Percentiles rank a stretch among this genome's conserved stretches.
phyloP scores from a whole-genome alignment of 2,329 filamentous ascomycete genomes.

The Aspergillus uvarum region DNA sequence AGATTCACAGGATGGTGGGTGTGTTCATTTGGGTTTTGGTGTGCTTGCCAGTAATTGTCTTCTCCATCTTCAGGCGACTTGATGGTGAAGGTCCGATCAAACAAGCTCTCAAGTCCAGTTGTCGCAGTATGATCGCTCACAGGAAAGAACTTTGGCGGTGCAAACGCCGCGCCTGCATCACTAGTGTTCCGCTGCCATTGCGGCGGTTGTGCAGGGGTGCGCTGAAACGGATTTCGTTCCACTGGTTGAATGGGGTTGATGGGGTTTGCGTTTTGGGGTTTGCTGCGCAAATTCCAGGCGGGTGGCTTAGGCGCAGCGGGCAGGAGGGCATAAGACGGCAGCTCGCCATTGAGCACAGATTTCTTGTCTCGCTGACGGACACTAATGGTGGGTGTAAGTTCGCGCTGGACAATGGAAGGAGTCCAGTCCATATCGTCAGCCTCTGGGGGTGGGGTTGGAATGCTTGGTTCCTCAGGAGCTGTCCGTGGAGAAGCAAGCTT shows the following conservation, averaged over 20 bases:
- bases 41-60: constrained; percentile 21
- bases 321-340: constrained; percentile 46
- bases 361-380: constrained; percentile 31
- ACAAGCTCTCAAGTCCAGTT: constrained; percentile 49
- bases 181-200: constrained; percentile 19
- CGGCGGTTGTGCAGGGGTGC: constrained; percentile 27
- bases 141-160: constrained; percentile 49
- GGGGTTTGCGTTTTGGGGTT: constrained; percentile 23
- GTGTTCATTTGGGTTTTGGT: constrained; percentile 6
- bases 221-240: constrained; percentile 40
- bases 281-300: constrained; percentile 41
- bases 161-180: constrained; percentile 36
- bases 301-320: constrained; percentile 43
- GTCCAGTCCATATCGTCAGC: constrained; percentile 53
- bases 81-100: constrained; percentile 47
- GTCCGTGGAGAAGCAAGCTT: constrained; percentile 37
- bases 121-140: constrained; percentile 41
- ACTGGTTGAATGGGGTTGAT: constrained; percentile 31
- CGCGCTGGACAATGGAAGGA: constrained; percentile 40
- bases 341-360: constrained; percentile 33
- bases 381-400: constrained; percentile 34
- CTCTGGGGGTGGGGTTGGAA: constrained; percentile 42
- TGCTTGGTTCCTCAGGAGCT: constrained; percentile 23
- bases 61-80: constrained; percentile 31
- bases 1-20: constrained; percentile 11